Evolutionary conservation across 306 rosid species (phyloP).

Genomic region (Lotus japonicus): DNA sequence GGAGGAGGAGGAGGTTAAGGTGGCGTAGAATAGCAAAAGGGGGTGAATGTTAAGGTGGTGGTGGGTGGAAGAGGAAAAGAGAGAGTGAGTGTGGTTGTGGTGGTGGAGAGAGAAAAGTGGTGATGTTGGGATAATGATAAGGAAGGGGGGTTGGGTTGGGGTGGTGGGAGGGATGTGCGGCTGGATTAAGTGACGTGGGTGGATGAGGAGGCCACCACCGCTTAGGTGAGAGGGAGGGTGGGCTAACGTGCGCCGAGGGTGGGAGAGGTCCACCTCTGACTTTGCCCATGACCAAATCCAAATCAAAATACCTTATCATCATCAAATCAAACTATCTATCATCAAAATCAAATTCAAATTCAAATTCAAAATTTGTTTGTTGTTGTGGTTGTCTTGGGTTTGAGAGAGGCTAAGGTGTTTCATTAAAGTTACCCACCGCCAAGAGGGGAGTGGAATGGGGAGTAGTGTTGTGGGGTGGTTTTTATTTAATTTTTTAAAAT

Average conservation of each 20-base stretch:
- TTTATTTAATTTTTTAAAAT: neutral
- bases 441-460: neutral
- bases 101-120: neutral
- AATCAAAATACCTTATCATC: neutral
- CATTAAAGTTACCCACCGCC: conserved; percentile 12
- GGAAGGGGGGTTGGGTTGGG: neutral
- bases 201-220: conserved; percentile 32
- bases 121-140: neutral
- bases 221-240: conserved; percentile 14
- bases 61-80: neutral
- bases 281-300: conserved; percentile 16
- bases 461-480: neutral
- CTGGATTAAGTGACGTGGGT: conserved; percentile 24
- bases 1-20: too few relatives aligned
- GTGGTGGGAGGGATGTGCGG: conserved; percentile 26
- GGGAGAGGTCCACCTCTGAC: conserved; percentile 27
- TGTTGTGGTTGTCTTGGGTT: conserved; percentile 12
- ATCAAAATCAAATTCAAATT: too few relatives aligned
- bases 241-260: conserved; percentile 36
- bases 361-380: neutral
- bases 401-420: neutral
- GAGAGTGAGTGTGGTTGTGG: neutral
- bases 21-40: neutral
- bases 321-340: neutral
- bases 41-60: neutral